Percentiles rank a stretch among this genome's conserved stretches.
These are phyloP conservation scores for Alternaria ventricosa DNA, from an alignment of 2,329 filamentous ascomycete genomes.

Conservation along the genomic window DNA sequence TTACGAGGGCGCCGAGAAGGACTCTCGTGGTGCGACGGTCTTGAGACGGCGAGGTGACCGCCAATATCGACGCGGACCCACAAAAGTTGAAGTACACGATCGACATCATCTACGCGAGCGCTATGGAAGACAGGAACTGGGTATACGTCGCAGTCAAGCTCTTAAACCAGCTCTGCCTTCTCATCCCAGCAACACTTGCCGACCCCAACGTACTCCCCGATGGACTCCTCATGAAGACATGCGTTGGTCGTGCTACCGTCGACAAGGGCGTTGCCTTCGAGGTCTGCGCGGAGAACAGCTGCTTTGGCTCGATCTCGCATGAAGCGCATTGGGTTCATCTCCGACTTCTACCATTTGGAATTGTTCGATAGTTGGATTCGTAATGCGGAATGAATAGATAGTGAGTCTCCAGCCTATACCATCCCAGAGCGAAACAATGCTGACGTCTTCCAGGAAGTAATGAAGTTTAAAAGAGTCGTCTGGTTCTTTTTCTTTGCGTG, in stretches of 20 bases:
- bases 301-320: conserved; percentile 14
- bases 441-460: not conserved
- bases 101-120: not conserved
- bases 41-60: not conserved
- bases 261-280: not conserved
- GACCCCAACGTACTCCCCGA: not conserved
- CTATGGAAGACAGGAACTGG: not conserved
- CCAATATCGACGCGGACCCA: not conserved
- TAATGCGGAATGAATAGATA: not conserved
- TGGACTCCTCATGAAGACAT: not conserved
- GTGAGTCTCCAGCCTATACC: not conserved
- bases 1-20: not conserved
- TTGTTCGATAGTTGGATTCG: not conserved
- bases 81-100: not conserved
- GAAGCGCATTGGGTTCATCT: conserved; percentile 4
- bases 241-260: not conserved
- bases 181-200: not conserved
- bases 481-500: not conserved
- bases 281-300: not conserved
- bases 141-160: not conserved
- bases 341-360: not conserved
- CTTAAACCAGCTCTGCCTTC: not conserved
- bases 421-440: not conserved
- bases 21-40: not conserved
- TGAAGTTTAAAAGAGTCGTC: not conserved